A percentile compares a stretch with the other conserved stretches of the same genome.
Evolutionary conservation across 2,329 filamentous ascomycete genomes (phyloP).

Genomic region (Fusarium torreyae): DNA sequence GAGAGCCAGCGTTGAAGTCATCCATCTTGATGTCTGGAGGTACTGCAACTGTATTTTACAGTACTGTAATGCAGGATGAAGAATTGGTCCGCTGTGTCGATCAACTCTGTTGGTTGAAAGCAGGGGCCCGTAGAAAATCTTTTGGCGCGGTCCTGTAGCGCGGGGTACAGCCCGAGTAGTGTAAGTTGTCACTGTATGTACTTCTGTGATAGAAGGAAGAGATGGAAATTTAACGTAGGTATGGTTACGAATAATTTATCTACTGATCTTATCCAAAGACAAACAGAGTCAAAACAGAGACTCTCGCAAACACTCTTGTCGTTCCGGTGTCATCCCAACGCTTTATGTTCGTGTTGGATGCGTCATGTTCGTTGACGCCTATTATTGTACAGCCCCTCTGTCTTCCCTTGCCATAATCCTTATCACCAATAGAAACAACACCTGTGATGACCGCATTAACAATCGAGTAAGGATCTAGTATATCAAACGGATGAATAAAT

Average conservation of each 20-base stretch:
- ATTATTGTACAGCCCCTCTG: background rate
- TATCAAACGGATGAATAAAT: no score
- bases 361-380: constrained; percentile 45
- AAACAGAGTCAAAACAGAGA: background rate
- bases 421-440: background rate
- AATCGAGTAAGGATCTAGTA: no score
- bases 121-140: constrained; percentile 46
- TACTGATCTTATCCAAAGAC: background rate
- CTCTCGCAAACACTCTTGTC: background rate
- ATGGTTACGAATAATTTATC: background rate
- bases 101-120: constrained; percentile 38
- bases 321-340: background rate
- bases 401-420: background rate
- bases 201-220: background rate
- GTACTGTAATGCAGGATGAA: constrained; percentile 51
- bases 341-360: constrained; percentile 27
- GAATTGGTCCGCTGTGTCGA: constrained; percentile 45
- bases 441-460: no score
- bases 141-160: constrained; percentile 45
- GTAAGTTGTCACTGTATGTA: background rate
- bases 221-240: background rate
- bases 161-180: constrained; percentile 38
- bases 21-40: constrained; percentile 46
- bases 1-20: constrained; percentile 47
- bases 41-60: constrained; percentile 28